A percentile compares a stretch with the other conserved stretches of the same genome.
These are phyloP conservation scores for Kwoniella sp. DNA, from an alignment of 768 basidiomycete genomes.

Conservation along the genomic window DNA sequence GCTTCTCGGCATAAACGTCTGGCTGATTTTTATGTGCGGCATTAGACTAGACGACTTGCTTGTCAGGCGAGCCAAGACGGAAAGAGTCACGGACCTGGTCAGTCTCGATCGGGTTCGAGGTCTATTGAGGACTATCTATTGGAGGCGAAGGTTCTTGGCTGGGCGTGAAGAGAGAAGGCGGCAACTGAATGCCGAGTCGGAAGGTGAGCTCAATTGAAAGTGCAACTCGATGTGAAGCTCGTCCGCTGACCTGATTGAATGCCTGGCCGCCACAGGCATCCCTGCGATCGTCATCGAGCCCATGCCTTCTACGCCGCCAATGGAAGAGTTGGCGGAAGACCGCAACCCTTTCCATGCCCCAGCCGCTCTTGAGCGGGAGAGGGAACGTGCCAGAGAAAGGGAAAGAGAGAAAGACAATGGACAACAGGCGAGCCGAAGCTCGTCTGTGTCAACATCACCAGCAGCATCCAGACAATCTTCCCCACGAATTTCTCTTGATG, in stretches of 20 bases:
- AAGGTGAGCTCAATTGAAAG: constrained; percentile 9
- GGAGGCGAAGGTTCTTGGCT: constrained; percentile 67
- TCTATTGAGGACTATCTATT: constrained; percentile 72
- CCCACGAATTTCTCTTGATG: background rate
- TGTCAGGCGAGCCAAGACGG: constrained; percentile 71
- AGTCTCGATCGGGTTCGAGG: constrained; percentile 83
- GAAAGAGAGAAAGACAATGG: too few species aligned
- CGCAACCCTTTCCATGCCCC: constrained; percentile 30
- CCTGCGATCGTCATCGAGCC: constrained; percentile 51
- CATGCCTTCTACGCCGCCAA: constrained; percentile 36
- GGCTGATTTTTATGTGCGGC: constrained; percentile 11
- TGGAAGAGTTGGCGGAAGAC: constrained; percentile 14
- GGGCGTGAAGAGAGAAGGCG: constrained; percentile 31
- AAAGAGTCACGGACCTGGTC: constrained; percentile 78
- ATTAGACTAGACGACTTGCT: constrained; percentile 79
- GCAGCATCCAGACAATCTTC: background rate
- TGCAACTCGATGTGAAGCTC: background rate
- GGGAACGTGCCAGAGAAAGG: background rate
- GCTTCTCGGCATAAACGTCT: background rate
- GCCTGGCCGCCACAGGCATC: constrained; percentile 36
- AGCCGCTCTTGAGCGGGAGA: background rate
- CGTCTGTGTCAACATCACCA: background rate
- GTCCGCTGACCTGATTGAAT: background rate
- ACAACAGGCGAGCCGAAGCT: background rate
- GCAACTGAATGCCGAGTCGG: constrained; percentile 32